These are phyloP conservation scores for Trypanosoma platydactyli DNA, from an alignment of 208 protist genomes.

Conservation along the genomic window DNA sequence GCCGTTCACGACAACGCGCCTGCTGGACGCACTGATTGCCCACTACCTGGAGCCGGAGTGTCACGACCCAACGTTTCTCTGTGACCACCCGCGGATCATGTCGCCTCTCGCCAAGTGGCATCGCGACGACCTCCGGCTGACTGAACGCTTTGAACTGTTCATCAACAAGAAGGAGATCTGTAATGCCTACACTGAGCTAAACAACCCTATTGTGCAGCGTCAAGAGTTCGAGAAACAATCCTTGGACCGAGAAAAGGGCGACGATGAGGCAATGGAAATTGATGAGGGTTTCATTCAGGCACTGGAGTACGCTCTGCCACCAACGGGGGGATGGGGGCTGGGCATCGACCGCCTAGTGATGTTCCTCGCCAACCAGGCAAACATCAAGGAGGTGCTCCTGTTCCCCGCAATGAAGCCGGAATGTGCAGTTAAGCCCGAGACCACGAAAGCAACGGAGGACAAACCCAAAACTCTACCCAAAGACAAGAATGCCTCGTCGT, in stretches of 20 bases:
- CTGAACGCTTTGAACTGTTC: constrained; percentile 99
- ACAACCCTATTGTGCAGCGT: constrained; percentile 99
- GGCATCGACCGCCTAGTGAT: constrained; percentile 99
- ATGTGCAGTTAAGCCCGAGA: no score
- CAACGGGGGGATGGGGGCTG: constrained; percentile 99
- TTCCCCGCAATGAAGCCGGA: constrained; percentile 94
- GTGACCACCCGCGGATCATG: constrained; percentile 99
- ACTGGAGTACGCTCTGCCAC: constrained; percentile 99
- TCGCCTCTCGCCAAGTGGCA: constrained; percentile 99
- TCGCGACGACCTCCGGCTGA: constrained; percentile 90
- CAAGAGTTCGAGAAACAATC: constrained; percentile 98
- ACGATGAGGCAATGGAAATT: constrained; percentile 98
- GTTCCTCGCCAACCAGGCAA: constrained; percentile 98
- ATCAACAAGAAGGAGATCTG: constrained; percentile 97
- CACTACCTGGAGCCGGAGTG: constrained; percentile 96
- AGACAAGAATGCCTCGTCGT: constrained; percentile 70
- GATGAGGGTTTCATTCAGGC: constrained; percentile 97
- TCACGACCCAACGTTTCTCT: constrained; percentile 99
- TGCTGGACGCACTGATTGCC: constrained; percentile 98
- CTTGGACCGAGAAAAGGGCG: constrained; percentile 91
- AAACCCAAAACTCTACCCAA: constrained; percentile 71
- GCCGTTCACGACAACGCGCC: constrained; percentile 95
- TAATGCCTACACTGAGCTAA: constrained; percentile 99
- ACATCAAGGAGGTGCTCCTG: constrained; percentile 98
- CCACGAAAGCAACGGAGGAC: constrained; percentile 42